Evolutionary conservation across 2,329 filamentous ascomycete species (phyloP).

Genomic region (Diaporthe ampelina): DNA sequence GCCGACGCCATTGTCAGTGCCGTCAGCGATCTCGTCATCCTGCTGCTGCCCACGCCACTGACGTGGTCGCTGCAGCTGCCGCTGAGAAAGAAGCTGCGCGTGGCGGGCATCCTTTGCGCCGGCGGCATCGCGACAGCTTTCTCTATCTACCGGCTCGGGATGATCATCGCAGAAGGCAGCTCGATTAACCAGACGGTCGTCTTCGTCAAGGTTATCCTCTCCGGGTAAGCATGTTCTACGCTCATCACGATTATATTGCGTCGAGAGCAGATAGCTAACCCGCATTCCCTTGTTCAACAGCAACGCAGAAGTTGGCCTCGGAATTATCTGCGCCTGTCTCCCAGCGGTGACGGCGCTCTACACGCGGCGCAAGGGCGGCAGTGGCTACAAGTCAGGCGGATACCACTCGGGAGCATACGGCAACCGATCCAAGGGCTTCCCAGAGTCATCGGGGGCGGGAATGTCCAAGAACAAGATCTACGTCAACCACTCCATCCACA

Average conservation of each 20-base stretch:
- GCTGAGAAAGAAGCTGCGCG: constrained; percentile 48
- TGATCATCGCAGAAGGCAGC: constrained; percentile 46
- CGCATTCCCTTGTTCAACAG: constrained; percentile 6
- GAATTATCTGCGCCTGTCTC: constrained; percentile 51
- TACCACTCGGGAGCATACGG: constrained; percentile 25
- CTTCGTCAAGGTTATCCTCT: constrained; percentile 47
- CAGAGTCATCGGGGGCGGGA: not conserved
- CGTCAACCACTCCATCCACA: constrained; percentile 26
- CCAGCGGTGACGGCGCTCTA: constrained; percentile 48
- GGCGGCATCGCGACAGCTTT: constrained; percentile 51
- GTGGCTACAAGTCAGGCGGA: constrained; percentile 13
- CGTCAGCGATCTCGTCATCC: constrained; percentile 34
- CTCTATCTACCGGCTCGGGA: constrained; percentile 48
- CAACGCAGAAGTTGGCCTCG: constrained; percentile 51
- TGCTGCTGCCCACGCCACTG: constrained; percentile 39
- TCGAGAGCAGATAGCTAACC: not conserved
- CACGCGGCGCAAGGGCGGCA: constrained; percentile 33
- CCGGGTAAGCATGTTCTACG: constrained; percentile 41
- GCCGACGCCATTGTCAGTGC: constrained; percentile 47
- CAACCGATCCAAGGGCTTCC: constrained; percentile 17
- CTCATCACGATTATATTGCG: not conserved
- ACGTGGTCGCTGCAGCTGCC: constrained; percentile 52
- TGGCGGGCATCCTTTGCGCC: constrained; percentile 49
- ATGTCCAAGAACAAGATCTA: constrained; percentile 33
- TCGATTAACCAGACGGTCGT: constrained; percentile 48